A percentile compares a stretch with the other conserved stretches of the same genome.
Evolutionary conservation across 176 grass and related monocot genomes (phyloP).

Genomic region (Elaeis guineensis): DNA sequence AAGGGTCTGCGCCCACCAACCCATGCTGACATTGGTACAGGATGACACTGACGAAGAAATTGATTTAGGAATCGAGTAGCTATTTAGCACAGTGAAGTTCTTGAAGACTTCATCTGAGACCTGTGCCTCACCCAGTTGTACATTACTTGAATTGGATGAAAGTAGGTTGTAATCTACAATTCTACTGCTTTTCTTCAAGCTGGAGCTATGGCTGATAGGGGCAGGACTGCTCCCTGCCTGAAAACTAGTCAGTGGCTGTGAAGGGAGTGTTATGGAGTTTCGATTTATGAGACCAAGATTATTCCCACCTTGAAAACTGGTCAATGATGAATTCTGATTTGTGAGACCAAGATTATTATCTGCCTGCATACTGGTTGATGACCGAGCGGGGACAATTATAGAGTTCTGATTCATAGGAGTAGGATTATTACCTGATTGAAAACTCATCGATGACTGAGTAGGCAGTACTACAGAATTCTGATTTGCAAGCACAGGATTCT

Average conservation of each 20-base stretch:
- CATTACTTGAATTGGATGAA: conserved; percentile 46
- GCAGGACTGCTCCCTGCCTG: conserved; percentile 31
- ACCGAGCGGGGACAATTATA: conserved; percentile 21
- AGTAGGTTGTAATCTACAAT: conserved; percentile 45
- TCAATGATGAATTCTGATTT: conserved; percentile 39
- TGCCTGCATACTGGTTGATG: conserved; percentile 32
- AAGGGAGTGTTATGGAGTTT: neutral
- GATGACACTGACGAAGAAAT: conserved; percentile 3
- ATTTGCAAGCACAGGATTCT: conserved; percentile 25
- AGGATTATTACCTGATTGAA: conserved; percentile 1
- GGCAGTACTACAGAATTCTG: conserved; percentile 33
- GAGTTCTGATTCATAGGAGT: neutral
- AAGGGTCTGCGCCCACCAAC: neutral
- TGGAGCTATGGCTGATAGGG: conserved; percentile 36
- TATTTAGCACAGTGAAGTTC: neutral
- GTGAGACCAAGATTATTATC: conserved; percentile 28
- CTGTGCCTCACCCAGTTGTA: conserved; percentile 48
- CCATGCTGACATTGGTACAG: conserved; percentile 20
- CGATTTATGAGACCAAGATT: neutral
- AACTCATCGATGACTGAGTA: conserved; percentile 37
- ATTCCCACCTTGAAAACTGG: neutral
- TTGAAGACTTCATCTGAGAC: conserved; percentile 41
- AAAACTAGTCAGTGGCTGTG: conserved; percentile 1
- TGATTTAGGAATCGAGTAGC: conserved; percentile 4
- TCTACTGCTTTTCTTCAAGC: conserved; percentile 22